Evolutionary conservation across 2,329 filamentous ascomycete genomes (phyloP), one percentile per base, ranked within the genome.

Genomic region (Dothideomycetes sp.): DNA sequence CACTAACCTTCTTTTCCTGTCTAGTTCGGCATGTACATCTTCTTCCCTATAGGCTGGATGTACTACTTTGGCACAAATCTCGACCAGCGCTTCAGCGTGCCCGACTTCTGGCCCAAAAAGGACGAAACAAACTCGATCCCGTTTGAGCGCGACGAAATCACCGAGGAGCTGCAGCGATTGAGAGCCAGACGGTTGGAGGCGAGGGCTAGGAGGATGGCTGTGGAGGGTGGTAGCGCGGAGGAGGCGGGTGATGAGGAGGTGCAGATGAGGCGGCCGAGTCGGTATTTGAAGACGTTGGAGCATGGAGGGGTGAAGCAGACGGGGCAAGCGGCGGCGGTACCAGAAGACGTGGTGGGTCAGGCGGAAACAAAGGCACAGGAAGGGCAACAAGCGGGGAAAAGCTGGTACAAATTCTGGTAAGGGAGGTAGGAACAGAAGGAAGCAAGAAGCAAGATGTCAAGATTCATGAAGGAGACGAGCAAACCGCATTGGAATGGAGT

Each of bases 31-130:
- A 84, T 93, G 75, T 98, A 98, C 69, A 81, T 98, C 68, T 81
- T 95, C 74, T 98, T 98, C 66, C 91, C 91, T 14, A 96, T 98
- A 55, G 87, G 85, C 53, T 88, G 91, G 71, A 98, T 98, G 91
- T 96, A 93, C 73, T 98, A 98, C 70, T 98, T 96, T 63, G 91
- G 91, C 59, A 94, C 88, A 41, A 98, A 98, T 63, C 84, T 98
- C 58, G 91, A 98, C 64, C 75, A 81, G 50, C 81, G 86, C 48
- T 98, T 98, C 70, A 68, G 75, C 35, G 85, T 96, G 1, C 79
- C 83, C 16, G 84, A 82, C 42, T 98, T 98, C 71, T 98, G 91
- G 91, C 91, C 91, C 19, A 85, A 80, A 54, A 70, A 78, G 4
- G 79, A 83, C 47, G 72, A 88, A 57, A 81, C 81, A 44, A 81